Conservation (phyloP, 1,139 yeast species). For the Debaryomycetaceae sp. region DNA sequence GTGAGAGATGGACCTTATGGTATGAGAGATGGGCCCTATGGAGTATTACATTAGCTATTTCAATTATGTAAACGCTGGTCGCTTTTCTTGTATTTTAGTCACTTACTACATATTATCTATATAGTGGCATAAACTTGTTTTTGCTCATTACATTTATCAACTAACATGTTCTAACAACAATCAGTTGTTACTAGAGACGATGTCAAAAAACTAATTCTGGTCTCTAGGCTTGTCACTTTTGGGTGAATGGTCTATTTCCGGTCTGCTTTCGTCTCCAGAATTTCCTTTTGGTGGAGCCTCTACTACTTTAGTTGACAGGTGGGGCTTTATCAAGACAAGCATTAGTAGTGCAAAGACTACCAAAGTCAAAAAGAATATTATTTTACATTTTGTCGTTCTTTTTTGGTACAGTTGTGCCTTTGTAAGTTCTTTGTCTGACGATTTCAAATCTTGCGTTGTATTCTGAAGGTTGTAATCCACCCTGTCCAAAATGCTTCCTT, state of each 20-base stretch:
- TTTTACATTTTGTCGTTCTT: conserved; percentile 85
- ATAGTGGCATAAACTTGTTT: neutral
- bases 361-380: conserved; percentile 68
- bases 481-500: conserved; percentile 88
- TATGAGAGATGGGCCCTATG: conserved; percentile 2
- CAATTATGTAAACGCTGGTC: neutral
- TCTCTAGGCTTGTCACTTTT: neutral
- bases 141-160: neutral
- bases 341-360: conserved; percentile 71
- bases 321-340: conserved; percentile 68
- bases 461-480: conserved; percentile 87
- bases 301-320: conserved; percentile 19
- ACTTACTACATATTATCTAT: neutral
- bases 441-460: conserved; percentile 70
- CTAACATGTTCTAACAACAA: neutral
- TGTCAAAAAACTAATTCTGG: neutral
- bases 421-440: conserved; percentile 72
- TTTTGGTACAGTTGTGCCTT: conserved; percentile 81
- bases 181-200: neutral
- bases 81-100: neutral
- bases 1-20: conserved; percentile 3
- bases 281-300: conserved; percentile 10
- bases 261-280: neutral
- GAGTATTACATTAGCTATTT: neutral
- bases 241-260: neutral